Evolutionary conservation across 108 stramenopile genomes (phyloP).

Genomic region (Cyclotella sp.): DNA sequence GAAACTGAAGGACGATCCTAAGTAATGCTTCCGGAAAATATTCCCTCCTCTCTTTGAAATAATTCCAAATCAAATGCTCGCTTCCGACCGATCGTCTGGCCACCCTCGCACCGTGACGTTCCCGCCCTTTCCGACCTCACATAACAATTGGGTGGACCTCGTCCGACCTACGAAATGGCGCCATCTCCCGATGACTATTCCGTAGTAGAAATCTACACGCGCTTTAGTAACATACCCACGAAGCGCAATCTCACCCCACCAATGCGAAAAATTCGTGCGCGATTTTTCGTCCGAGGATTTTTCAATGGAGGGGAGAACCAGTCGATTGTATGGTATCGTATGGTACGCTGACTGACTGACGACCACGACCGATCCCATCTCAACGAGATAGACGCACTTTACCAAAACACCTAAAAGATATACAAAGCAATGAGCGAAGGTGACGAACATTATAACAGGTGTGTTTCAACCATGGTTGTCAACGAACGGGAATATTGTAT

Average conservation of each 20-base stretch:
- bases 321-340: no score
- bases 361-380: not conserved
- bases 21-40: no score
- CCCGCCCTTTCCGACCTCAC: not conserved
- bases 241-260: not conserved
- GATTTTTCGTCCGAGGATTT: not conserved
- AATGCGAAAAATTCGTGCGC: not conserved
- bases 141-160: not conserved
- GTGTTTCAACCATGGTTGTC: not conserved
- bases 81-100: no score
- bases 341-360: not conserved
- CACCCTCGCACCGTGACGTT: not conserved
- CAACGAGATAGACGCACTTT: not conserved
- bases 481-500: no score
- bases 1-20: no score
- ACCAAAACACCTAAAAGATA: not conserved
- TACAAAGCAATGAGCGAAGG: slow-evolving; percentile 53
- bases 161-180: not conserved
- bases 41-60: no score
- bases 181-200: not conserved
- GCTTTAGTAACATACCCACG: not conserved
- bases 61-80: no score
- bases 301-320: not conserved
- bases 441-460: slow-evolving; percentile 55
- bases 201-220: not conserved